Percentiles rank a stretch among this genome's conserved stretches.
phyloP scores from a whole-genome alignment of 768 basidiomycete genomes.

The Agaricus sinodeliciosus region DNA sequence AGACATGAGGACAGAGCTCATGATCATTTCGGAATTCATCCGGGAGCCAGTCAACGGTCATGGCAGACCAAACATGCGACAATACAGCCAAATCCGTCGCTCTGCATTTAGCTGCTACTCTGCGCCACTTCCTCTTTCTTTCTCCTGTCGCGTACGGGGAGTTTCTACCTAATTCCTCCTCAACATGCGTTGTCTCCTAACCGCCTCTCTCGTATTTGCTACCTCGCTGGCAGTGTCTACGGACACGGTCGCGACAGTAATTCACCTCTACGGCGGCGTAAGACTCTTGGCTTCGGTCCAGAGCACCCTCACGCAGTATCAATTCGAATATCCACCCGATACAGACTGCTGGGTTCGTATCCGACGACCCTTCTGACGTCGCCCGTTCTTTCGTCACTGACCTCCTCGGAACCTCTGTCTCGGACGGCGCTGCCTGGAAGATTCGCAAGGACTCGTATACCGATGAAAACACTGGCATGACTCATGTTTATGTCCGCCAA shows the following conservation, averaged over 20 bases:
- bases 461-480: constrained; percentile 77
- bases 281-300: constrained; percentile 89
- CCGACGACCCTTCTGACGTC: constrained; percentile 49
- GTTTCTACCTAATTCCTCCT: background rate
- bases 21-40: no score
- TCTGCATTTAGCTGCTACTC: background rate
- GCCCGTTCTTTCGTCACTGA: constrained; percentile 56
- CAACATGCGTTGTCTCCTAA: constrained; percentile 58
- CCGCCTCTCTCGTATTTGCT: constrained; percentile 53
- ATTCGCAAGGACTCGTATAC: constrained; percentile 85
- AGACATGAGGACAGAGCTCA: no score
- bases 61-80: background rate
- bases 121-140: background rate
- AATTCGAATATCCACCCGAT: constrained; percentile 42
- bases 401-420: constrained; percentile 31
- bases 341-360: constrained; percentile 32
- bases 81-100: constrained; percentile 7
- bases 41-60: background rate
- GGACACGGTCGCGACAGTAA: constrained; percentile 32
- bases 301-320: constrained; percentile 65
- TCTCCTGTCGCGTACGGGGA: background rate
- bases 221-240: constrained; percentile 52
- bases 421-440: constrained; percentile 41
- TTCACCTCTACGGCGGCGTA: constrained; percentile 52
- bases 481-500: constrained; percentile 87